These are phyloP conservation scores for Hanseniaspora meyeri DNA, from an alignment of 805 yeast species.

Conservation along the genomic window DNA sequence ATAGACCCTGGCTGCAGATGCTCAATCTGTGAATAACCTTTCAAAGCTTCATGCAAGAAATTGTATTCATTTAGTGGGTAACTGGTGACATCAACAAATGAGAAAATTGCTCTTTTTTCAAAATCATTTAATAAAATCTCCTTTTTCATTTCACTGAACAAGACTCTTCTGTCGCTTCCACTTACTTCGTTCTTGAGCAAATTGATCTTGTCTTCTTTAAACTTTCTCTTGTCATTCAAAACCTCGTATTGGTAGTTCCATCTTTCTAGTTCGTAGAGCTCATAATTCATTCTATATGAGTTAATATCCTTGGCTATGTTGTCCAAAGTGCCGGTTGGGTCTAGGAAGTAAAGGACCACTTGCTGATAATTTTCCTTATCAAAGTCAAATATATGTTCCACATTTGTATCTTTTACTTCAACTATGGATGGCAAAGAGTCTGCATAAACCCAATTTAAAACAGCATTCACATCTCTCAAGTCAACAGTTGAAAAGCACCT, in stretches of 20 bases:
- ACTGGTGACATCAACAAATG: constrained; percentile 40
- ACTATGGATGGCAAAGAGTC: constrained; percentile 41
- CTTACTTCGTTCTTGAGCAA: constrained; percentile 35
- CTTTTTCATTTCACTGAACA: constrained; percentile 34
- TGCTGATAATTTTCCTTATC: constrained; percentile 18
- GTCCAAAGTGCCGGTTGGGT: constrained; percentile 21
- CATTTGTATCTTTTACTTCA: constrained; percentile 36
- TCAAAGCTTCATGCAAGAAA: constrained; percentile 5
- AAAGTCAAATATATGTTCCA: constrained; percentile 16
- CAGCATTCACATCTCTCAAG: constrained; percentile 37
- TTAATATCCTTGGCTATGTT: constrained; percentile 17
- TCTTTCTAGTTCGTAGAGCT: constrained; percentile 37
- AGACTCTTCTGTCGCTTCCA: constrained; percentile 31
- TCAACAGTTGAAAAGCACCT: constrained; percentile 56
- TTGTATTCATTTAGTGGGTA: constrained; percentile 15
- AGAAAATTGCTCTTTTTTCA: constrained; percentile 33
- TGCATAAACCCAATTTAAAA: constrained; percentile 39
- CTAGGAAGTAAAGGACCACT: constrained; percentile 19
- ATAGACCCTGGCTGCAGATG: constrained; percentile 15
- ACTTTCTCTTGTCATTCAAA: constrained; percentile 29
- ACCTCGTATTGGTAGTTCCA: constrained; percentile 31
- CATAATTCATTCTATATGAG: constrained; percentile 29
- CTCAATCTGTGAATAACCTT: constrained; percentile 13
- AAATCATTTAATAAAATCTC: constrained; percentile 36
- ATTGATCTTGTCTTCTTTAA: constrained; percentile 35